These are phyloP conservation scores for Mycosphaerella arachidis DNA, from an alignment of 2,329 filamentous ascomycete genomes.

Conservation along the genomic window DNA sequence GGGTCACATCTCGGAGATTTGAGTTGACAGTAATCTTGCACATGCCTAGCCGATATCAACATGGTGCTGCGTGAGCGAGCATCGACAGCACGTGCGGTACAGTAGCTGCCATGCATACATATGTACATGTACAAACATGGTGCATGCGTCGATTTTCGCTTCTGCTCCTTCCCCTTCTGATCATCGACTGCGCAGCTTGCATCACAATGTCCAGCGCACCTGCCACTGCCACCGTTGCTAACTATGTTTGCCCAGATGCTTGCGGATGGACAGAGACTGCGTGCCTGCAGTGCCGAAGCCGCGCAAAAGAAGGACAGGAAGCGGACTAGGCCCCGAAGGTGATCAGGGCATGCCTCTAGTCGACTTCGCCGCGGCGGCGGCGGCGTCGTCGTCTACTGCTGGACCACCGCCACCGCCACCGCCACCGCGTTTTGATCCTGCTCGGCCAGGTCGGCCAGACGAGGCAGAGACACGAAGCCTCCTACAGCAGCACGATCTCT, in stretches of 20 bases:
- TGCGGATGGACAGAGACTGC: constrained; percentile 27
- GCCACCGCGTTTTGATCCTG: constrained; percentile 12
- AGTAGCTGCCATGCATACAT: neutral
- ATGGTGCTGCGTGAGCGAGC: neutral
- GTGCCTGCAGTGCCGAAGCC: constrained; percentile 25
- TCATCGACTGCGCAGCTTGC: neutral
- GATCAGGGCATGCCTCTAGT: constrained; percentile 19
- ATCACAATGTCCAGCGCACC: too few species aligned
- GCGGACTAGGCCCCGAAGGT: constrained; percentile 14
- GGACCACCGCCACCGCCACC: constrained; percentile 7
- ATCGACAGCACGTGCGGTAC: neutral
- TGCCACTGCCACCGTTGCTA: constrained; percentile 1
- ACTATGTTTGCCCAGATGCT: constrained; percentile 21
- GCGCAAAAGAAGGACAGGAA: constrained; percentile 24
- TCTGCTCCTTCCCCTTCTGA: neutral
- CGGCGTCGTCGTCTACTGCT: constrained; percentile 3
- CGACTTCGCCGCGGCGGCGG: constrained; percentile 14
- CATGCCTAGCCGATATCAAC: neutral
- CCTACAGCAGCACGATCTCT: constrained; percentile 18
- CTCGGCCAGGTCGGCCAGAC: constrained; percentile 6
- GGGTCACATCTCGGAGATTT: constrained; percentile 2
- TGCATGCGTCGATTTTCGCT: neutral
- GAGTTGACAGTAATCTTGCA: neutral
- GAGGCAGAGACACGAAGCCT: constrained; percentile 10
- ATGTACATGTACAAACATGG: neutral